Evolutionary conservation across 2,329 filamentous ascomycete species (phyloP).

Genomic region (Zasmidium citrigriseum): DNA sequence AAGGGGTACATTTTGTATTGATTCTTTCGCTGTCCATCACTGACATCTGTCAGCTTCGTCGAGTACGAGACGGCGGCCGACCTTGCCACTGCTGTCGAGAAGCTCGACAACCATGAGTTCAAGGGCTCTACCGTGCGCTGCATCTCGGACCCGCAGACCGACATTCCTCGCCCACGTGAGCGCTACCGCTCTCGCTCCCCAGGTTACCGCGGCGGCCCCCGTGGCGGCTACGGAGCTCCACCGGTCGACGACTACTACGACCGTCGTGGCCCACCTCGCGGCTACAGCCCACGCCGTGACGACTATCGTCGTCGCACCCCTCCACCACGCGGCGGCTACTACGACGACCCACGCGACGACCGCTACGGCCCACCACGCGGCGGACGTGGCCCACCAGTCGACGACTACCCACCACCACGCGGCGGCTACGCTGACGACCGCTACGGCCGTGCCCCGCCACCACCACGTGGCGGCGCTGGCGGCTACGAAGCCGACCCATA

Average conservation of each 20-base stretch:
- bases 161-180: constrained; percentile 54
- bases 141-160: constrained; percentile 80
- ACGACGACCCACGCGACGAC: constrained; percentile 78
- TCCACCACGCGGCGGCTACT: constrained; percentile 69
- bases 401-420: constrained; percentile 69
- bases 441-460: constrained; percentile 53
- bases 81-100: constrained; percentile 87
- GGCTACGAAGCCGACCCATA: constrained; percentile 62
- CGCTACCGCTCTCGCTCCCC: constrained; percentile 77
- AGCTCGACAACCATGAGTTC: constrained; percentile 90
- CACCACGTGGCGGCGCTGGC: constrained; percentile 41
- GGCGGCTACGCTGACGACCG: constrained; percentile 69
- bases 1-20: too few species aligned
- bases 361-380: constrained; percentile 66
- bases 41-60: constrained; percentile 62
- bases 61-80: constrained; percentile 95
- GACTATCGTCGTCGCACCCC: constrained; percentile 87
- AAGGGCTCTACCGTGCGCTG: constrained; percentile 87
- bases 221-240: constrained; percentile 56
- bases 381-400: constrained; percentile 65
- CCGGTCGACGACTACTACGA: constrained; percentile 75
- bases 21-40: constrained; percentile 2
- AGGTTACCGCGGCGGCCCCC: constrained; percentile 67
- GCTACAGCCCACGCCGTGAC: constrained; percentile 80
- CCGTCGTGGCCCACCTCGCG: constrained; percentile 75